phyloP scores from a whole-genome alignment of 306 rosid genomes.

The Cicer arietinum region DNA sequence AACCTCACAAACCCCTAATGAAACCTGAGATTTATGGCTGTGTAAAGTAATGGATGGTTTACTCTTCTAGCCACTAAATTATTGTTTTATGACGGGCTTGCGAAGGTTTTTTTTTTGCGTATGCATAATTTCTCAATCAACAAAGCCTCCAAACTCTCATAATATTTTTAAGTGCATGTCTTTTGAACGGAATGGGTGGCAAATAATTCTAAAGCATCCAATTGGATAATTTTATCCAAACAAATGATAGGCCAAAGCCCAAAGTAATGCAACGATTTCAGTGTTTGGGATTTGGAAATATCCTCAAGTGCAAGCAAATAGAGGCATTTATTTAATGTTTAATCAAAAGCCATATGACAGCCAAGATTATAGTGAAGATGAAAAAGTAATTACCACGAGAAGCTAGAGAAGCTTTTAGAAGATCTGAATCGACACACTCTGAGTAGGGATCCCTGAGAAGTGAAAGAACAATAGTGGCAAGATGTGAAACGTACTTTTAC shows the following conservation, averaged over 20 bases:
- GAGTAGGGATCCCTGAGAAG: conserved; percentile 87
- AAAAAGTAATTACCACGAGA: conserved; percentile 64
- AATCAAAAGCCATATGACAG: conserved; percentile 25
- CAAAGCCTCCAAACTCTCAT: not conserved
- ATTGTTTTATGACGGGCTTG: conserved; percentile 10
- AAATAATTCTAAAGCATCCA: conserved; percentile 16
- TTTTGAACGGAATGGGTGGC: not conserved
- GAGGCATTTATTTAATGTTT: conserved; percentile 13
- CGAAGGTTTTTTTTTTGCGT: not conserved
- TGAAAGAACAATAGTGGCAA: conserved; percentile 32
- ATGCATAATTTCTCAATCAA: not conserved
- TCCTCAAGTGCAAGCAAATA: conserved; percentile 22
- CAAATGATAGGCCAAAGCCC: conserved; percentile 9
- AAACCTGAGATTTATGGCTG: not conserved
- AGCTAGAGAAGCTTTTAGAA: conserved; percentile 77
- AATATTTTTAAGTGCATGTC: not conserved
- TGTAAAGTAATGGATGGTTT: not conserved
- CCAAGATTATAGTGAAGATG: conserved; percentile 29
- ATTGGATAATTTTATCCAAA: not conserved
- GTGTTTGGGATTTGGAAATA: not conserved
- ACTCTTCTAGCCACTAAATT: conserved; percentile 14
- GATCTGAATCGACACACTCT: conserved; percentile 66
- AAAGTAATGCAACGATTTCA: not conserved
- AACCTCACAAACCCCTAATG: conserved; percentile 1
- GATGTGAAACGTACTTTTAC: not conserved